Evolutionary conservation across 2,329 filamentous ascomycete species (phyloP).

Genomic region (Hymenoscyphus albidus): DNA sequence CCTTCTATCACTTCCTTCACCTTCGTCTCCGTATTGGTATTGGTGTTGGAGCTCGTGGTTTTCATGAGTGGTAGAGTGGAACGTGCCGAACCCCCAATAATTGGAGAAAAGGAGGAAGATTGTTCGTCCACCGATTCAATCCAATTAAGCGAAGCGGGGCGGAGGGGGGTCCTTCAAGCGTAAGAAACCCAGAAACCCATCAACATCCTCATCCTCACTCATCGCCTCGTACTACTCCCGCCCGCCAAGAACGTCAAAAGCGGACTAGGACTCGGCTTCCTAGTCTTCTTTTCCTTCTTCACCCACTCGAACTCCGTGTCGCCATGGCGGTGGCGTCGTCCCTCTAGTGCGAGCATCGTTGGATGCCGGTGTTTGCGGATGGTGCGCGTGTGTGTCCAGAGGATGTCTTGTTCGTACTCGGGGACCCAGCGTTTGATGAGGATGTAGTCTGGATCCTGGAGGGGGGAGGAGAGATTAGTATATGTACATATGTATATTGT

Average conservation of each 20-base stretch:
- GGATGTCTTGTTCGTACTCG: constrained; percentile 65
- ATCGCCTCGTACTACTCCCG: constrained; percentile 14
- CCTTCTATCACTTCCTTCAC: too few relatives aligned
- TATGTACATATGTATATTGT: not conserved
- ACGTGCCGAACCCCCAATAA: too few relatives aligned
- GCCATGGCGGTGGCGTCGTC: constrained; percentile 24
- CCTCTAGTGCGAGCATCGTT: constrained; percentile 25
- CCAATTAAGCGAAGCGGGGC: too few relatives aligned
- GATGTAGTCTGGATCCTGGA: constrained; percentile 63
- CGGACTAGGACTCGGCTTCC: constrained; percentile 30
- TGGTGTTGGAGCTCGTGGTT: too few relatives aligned
- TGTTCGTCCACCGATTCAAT: too few relatives aligned
- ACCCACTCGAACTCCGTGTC: constrained; percentile 32
- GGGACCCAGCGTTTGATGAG: constrained; percentile 71
- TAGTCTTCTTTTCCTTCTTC: constrained; percentile 32
- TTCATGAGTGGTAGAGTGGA: too few relatives aligned
- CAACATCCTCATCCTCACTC: not conserved
- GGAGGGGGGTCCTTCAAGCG: too few relatives aligned
- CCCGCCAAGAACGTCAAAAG: constrained; percentile 34
- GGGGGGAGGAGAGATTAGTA: constrained; percentile 38
- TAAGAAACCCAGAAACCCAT: not conserved
- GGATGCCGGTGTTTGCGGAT: constrained; percentile 38
- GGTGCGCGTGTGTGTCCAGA: constrained; percentile 67
- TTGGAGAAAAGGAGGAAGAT: too few relatives aligned
- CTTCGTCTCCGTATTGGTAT: too few relatives aligned